Evolutionary conservation across 1,139 yeast genomes (phyloP), one percentile per base, ranked within the genome.

Genomic region (Pneumocystis jirovecii): DNA sequence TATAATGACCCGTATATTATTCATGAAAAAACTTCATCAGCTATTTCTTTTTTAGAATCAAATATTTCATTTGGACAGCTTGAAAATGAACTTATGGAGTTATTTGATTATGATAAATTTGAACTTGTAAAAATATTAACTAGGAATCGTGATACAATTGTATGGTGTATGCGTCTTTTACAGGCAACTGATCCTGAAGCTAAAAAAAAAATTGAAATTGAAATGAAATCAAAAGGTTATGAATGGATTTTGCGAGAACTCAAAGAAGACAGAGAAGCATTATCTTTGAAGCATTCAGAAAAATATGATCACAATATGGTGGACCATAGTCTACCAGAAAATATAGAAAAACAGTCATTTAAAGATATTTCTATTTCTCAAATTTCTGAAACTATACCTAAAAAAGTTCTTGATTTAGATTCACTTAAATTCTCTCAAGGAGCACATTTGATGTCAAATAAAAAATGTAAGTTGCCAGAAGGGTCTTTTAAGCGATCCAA

Each of bases 401-500:
- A 50, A 15, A 50, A 25, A 50, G 57, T 50, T 7, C 80, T 89
- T 1, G 90, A 89, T 71, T 76, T 91, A 15, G 85, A 83, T 31
- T 79, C 83, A 15, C 75, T 87, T 15, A 79, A 79, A 0, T 87
- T 89, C 71, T 89, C 86, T 61, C 86, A 87, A 72, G 91, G 93
- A 0, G 80, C 87, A 0, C 88, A 83, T 70, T 76, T 86, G 10
- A 81, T 87, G 83, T 81, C 91, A 0, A 80, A 81, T 1, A 76
- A 85, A 1, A 86, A 85, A 69, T 83, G 93, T 21, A 81, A 81
- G 65, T 80, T 93, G 19, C 97, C 98, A 0, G 82, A 82, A 67
- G 96, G 96, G 0, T 86, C 97, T 0, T 87, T 83, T 72, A 91
- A 87, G 73, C 84, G 87, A 68, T 82, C 83, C 17, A 85, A 85